Evolutionary conservation across 169 alveolate genomes (phyloP), one percentile per base, ranked within the genome.

Genomic region (Plasmodium fragile): DNA sequence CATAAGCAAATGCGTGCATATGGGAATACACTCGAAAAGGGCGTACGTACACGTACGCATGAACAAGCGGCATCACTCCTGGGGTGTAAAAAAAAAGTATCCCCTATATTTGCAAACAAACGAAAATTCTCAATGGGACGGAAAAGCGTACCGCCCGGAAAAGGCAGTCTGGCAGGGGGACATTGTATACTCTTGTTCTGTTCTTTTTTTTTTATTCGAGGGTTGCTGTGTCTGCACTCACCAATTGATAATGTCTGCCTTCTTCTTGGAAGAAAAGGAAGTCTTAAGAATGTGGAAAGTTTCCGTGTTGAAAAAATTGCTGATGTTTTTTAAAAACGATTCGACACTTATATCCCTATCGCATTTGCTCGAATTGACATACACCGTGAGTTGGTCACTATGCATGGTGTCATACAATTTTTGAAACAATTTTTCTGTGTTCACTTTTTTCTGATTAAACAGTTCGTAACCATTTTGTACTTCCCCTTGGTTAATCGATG

Each of bases 181-280:
- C 36, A 65, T 28, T 28, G n/a, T 65, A 10, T 28, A 65, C 75
- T 25, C 25, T 18, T 65, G 4, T 22, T 65, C n/a, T n/a, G n/a
- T n/a, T 65, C 6, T 65, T 65, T 65, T 28, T 18, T 65, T 28
- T 22, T 28, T 28, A 3, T 65, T 65, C 36, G n/a, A 1, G 39
- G 16, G n/a, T 16, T 49, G n/a, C 59, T 49, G 18, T 16, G 59
- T 18, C n/a, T 39, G 75, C 75, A 65, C 5, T 69, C 69, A 85
- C 93, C 93, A 85, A 16, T 75, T 85, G n/a, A 77, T 85, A 53
- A 85, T 75, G 69, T 85, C 93, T 52, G 28, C 28, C 69, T 85
- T 85, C 45, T 85, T 85, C 65, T 85, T 85, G 78, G 93, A 85
- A 8, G 82, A 73, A 53, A 85, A 85, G 43, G 85, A 73, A 34